phyloP scores from a whole-genome alignment of 2,329 filamentous ascomycete species.

The Cladobotryum mycophilum region DNA sequence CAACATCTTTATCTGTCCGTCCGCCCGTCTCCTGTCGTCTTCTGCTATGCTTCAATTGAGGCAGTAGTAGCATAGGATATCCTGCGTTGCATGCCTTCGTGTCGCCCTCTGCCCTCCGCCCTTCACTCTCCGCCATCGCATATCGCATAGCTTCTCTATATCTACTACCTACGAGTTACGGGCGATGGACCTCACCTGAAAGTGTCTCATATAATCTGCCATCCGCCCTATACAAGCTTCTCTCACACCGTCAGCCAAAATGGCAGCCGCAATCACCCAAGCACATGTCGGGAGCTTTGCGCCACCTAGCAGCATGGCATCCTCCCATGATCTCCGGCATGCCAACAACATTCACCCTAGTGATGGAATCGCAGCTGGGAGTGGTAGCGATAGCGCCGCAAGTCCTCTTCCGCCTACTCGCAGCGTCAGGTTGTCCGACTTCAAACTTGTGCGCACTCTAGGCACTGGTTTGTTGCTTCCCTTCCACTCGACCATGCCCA shows the following conservation, averaged over 20 bases:
- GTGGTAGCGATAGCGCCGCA: not conserved
- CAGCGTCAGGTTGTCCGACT: slow-evolving; percentile 45
- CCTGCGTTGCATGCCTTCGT: not conserved
- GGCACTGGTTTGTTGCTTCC: slow-evolving; percentile 55
- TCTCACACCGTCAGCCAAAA: not conserved
- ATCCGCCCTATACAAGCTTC: too few relatives aligned
- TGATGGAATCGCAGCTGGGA: not conserved
- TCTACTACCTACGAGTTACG: too few relatives aligned
- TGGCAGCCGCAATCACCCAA: slow-evolving; percentile 17
- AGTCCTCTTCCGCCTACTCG: slow-evolving; percentile 22
- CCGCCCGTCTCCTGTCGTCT: not conserved
- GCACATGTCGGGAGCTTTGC: slow-evolving; percentile 7
- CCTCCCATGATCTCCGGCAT: slow-evolving; percentile 7
- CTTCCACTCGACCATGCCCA: too few relatives aligned
- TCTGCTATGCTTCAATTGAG: slow-evolving; percentile 9
- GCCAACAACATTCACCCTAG: slow-evolving; percentile 1
- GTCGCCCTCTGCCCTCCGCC: slow-evolving; percentile 6
- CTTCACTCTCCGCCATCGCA: not conserved
- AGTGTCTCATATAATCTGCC: too few relatives aligned
- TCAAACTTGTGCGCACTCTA: slow-evolving; percentile 67
- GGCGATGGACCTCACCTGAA: too few relatives aligned
- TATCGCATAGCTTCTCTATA: too few relatives aligned
- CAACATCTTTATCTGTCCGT: not conserved
- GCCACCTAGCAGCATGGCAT: slow-evolving; percentile 8
- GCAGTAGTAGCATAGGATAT: slow-evolving; percentile 9